Evolutionary conservation across 2,329 filamentous ascomycete species (phyloP).

Genomic region (Cladobotryum mycophilum): DNA sequence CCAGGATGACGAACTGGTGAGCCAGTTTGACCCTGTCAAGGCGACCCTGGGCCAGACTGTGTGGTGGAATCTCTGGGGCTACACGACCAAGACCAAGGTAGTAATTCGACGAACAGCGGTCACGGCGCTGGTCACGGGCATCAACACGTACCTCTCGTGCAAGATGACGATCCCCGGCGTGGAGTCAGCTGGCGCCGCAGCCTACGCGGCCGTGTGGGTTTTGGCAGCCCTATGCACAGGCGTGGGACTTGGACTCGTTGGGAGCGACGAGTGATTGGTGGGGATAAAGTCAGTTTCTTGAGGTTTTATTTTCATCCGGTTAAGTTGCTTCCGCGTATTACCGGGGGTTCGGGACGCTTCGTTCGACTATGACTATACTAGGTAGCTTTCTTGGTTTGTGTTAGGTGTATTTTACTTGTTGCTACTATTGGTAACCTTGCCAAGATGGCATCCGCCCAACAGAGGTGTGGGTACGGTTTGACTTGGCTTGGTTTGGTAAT

Average conservation of each 20-base stretch:
- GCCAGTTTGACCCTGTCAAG: constrained; percentile 55
- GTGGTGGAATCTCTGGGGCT: constrained; percentile 66
- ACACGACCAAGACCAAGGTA: constrained; percentile 54
- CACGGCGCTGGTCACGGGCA: constrained; percentile 49
- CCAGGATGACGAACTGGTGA: constrained; percentile 41
- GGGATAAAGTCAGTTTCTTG: neutral
- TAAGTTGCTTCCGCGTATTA: constrained; percentile 1
- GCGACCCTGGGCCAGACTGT: constrained; percentile 66
- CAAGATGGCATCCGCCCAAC: too few species aligned
- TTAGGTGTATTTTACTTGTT: too few species aligned
- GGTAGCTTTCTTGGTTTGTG: neutral
- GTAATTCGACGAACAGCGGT: constrained; percentile 59
- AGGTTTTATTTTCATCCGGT: too few species aligned
- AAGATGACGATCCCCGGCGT: constrained; percentile 63
- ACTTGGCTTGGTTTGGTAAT: too few species aligned
- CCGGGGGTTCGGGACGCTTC: neutral
- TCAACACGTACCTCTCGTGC: constrained; percentile 58
- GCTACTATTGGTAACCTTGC: too few species aligned
- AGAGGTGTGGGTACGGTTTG: too few species aligned
- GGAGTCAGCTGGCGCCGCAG: constrained; percentile 60
- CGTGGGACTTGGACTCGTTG: constrained; percentile 44
- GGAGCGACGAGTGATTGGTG: constrained; percentile 31
- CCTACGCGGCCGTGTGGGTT: constrained; percentile 73
- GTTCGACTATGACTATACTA: neutral
- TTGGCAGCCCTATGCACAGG: constrained; percentile 56